phyloP scores from a whole-genome alignment of 768 basidiomycete species.

The Kwoniella bestiolae region DNA sequence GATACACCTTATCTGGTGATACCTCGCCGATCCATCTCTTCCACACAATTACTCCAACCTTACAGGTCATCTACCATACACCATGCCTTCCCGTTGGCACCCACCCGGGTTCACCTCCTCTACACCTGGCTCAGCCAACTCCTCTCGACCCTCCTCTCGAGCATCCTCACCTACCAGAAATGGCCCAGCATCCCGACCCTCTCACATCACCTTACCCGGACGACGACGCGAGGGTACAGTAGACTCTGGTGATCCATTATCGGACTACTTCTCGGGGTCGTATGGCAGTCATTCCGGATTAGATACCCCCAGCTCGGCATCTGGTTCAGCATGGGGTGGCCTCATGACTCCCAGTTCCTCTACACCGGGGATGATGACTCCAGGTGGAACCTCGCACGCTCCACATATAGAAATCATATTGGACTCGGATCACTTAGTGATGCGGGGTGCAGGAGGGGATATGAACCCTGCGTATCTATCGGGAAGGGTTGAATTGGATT shows the following conservation, averaged over 20 bases:
- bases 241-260: conserved; percentile 23
- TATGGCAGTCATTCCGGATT: conserved; percentile 8
- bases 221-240: conserved; percentile 19
- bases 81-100: conserved; percentile 27
- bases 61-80: neutral
- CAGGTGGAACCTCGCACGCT: conserved; percentile 16
- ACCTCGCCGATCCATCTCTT: neutral
- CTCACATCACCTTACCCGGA: conserved; percentile 18
- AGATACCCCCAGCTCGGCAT: conserved; percentile 12
- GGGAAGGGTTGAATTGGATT: conserved; percentile 77
- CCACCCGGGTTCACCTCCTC: conserved; percentile 20
- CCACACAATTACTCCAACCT: neutral
- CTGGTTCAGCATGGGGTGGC: conserved; percentile 19
- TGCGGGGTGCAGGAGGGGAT: conserved; percentile 79
- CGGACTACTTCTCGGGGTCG: conserved; percentile 7
- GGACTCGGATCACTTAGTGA: conserved; percentile 69
- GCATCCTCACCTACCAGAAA: conserved; percentile 28
- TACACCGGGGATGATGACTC: conserved; percentile 17
- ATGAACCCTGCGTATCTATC: conserved; percentile 79
- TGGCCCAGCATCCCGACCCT: conserved; percentile 14
- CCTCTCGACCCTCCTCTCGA: conserved; percentile 31
- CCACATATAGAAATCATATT: conserved; percentile 71
- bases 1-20: neutral
- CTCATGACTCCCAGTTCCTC: conserved; percentile 27
- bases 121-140: conserved; percentile 24